Percentiles rank a stretch among this genome's conserved stretches.
Conservation (phyloP, 495 filamentous ascomycete genomes). For the Lophiostoma macrostomum region DNA sequence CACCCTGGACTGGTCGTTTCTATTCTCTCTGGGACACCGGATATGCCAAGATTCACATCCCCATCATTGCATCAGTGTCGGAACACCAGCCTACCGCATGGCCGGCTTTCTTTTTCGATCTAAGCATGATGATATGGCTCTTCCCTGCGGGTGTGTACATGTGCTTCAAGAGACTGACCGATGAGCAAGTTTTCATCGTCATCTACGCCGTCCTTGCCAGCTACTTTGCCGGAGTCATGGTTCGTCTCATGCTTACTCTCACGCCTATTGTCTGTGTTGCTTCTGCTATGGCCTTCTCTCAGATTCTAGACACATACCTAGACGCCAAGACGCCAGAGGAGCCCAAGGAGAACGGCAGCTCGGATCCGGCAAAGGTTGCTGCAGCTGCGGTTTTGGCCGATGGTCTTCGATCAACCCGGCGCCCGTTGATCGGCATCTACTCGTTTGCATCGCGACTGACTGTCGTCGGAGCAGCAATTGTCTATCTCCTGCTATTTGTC, state of each 20-base stretch:
- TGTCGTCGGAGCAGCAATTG: conserved; percentile 64
- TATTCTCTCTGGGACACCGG: conserved; percentile 99
- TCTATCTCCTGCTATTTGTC: conserved; percentile 90
- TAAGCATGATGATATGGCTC: conserved; percentile 97
- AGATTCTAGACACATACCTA: conserved; percentile 84
- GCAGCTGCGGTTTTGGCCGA: conserved; percentile 40
- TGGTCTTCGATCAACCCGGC: conserved; percentile 64
- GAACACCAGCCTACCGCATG: conserved; percentile 99
- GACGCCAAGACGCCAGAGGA: conserved; percentile 51
- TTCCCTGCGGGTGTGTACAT: conserved; percentile 99
- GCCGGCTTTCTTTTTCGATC: conserved; percentile 99
- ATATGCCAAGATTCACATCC: conserved; percentile 99
- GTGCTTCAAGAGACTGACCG: conserved; percentile 88
- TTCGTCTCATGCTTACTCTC: conserved; percentile 94
- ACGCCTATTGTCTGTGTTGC: conserved; percentile 96
- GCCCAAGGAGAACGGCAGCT: conserved; percentile 49
- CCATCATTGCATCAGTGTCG: conserved; percentile 98
- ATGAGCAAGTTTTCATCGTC: conserved; percentile 98
- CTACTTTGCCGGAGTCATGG: conserved; percentile 99
- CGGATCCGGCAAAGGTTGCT: conserved; percentile 40
- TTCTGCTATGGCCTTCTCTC: conserved; percentile 84
- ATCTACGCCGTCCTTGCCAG: conserved; percentile 93
- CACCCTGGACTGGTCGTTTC: conserved; percentile 97
- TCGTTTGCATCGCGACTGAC: conserved; percentile 72
- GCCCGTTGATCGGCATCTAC: conserved; percentile 80